Evolutionary conservation across 148 eudicot species (phyloP), one percentile per base, ranked within the genome.

Genomic region (Talinum fruticosum): DNA sequence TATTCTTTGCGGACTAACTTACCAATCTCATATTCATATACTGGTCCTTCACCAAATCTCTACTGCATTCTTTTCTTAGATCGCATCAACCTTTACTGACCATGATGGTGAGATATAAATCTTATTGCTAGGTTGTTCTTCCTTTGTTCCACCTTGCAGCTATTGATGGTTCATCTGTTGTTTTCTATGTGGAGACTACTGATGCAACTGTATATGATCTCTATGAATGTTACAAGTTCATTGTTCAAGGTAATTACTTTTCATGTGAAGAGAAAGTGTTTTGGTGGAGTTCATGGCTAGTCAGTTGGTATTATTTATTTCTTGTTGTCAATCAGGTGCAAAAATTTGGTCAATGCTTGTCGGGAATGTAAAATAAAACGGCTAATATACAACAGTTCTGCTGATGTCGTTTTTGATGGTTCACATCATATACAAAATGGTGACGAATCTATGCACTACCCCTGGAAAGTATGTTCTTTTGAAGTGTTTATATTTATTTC

Each of bases 321-420:
- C 47, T 1, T 79, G 51, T 19, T 79, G 69, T 80, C 37, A 28
- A 80, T 68, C 80, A 96, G 99, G 99, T 79, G 87, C 87, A 38
- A 96, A 84, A 91, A 96, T 85, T 88, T 93, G 51, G 76, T 96
- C 59, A 83, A 83, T 89, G 97, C 93, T 79, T 96, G 99, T 84
- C 87, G 83, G 77, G 93, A 93, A 67, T 90, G 94, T 84, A 88
- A 86, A 86, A 97, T 91, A 19, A 87, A 89, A 81, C 84, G 76
- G 76, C 84, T 96, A 69, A 73, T 93, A 76, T 96, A 91, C 85
- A 93, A 89, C 81, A 90, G 97, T 83, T 84, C 97, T 51, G 87
- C 97, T 23, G 95, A 91, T 83, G 91, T 96, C 15, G 87, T 91
- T 78, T 87, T 84, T 85, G 94, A 91, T 71, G 86, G 88, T 76